Evolutionary conservation across 2,329 filamentous ascomycete genomes (phyloP), one percentile per base, ranked within the genome.

Genomic region (Elsinoe necatrix): DNA sequence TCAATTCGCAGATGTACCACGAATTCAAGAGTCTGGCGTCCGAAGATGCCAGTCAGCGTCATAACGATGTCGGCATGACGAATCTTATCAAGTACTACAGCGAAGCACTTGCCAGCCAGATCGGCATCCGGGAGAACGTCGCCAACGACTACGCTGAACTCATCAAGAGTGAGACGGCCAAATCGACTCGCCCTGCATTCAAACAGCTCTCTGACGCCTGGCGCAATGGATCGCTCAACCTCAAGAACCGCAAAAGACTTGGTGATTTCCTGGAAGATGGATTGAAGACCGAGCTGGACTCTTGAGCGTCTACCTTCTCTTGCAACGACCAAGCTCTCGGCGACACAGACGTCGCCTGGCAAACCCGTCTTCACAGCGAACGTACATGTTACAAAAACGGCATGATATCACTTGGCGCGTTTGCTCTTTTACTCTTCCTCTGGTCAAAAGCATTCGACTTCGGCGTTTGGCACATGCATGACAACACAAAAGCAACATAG

Each of bases 1-100:
- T 90, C 78, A 87, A 90, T 69, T 75, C 78, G 58, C 76, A 75
- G 66, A 87, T 91, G 81, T 90, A 90, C 72, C 75, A 81, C 66
- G 86, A 90, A 68, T 89, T 90, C 72, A 81, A 82, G 61, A 73
- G 75, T 64, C 77, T 80, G 67, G 86, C 86, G 56, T 72, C 84
- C 60, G 81, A 84, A 66, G 86, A 90, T 70, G 75, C 78, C 56
- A 68, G 71, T 57, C 69, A 77, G 61, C 74, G 74, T 64, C 71
- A 72, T 64, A 76, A 76, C 59, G 73, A 74, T 58, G 73, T 73
- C 61, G 86, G 86, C 50, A 73, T 87, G 66, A 76, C 76, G 58
- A 80, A 80, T 67, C 73, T 89, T 56, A 73, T 87, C 63, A 78
- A 79, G 47, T 88, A 84, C 69, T 87, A 87, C 68, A 77, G 78